These are phyloP conservation scores for Anisogramma anomala DNA, from an alignment of 2,329 filamentous ascomycete genomes.

Conservation along the genomic window DNA sequence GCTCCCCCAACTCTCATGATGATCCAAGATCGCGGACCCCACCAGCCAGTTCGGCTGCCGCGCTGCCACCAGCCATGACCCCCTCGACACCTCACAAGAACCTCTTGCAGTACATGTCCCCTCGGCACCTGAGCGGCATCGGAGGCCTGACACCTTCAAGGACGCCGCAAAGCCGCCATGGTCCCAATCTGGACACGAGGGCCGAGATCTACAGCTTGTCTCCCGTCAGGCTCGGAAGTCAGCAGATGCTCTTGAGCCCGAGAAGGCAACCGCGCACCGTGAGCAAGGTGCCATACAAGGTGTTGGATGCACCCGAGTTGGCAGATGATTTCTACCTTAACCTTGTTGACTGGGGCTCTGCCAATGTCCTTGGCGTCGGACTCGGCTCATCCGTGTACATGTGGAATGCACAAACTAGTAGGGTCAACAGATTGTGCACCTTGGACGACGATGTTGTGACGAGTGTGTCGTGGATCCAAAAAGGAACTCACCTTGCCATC, in stretches of 20 bases:
- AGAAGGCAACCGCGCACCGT: conserved; percentile 80
- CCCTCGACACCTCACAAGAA: conserved; percentile 97
- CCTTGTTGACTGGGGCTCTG: conserved; percentile 93
- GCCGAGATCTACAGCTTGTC: conserved; percentile 94
- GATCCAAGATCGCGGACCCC: conserved; percentile 70
- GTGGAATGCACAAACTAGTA: conserved; percentile 89
- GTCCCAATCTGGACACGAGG: conserved; percentile 75
- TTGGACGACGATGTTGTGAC: conserved; percentile 89
- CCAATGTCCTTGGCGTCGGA: conserved; percentile 86
- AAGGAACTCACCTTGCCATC: conserved; percentile 90
- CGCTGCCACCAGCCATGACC: conserved; percentile 64
- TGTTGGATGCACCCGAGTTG: conserved; percentile 87
- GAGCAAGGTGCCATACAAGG: conserved; percentile 95
- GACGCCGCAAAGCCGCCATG: conserved; percentile 79
- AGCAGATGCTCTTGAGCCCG: conserved; percentile 84
- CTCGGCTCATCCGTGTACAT: conserved; percentile 91
- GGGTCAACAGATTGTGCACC: conserved; percentile 89
- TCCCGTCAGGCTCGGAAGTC: conserved; percentile 83
- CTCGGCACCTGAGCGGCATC: conserved; percentile 54
- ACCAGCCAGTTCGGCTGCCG: conserved; percentile 52
- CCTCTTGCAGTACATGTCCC: conserved; percentile 82
- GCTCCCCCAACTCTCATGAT: conserved; percentile 46
- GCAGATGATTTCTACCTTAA: conserved; percentile 98
- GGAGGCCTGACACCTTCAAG: conserved; percentile 77
- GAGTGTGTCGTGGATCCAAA: conserved; percentile 96